Percentiles rank a stretch among this genome's conserved stretches.
These are phyloP conservation scores for Alternaria novae-zelandiae DNA, from an alignment of 2,329 filamentous ascomycete genomes.

Conservation along the genomic window DNA sequence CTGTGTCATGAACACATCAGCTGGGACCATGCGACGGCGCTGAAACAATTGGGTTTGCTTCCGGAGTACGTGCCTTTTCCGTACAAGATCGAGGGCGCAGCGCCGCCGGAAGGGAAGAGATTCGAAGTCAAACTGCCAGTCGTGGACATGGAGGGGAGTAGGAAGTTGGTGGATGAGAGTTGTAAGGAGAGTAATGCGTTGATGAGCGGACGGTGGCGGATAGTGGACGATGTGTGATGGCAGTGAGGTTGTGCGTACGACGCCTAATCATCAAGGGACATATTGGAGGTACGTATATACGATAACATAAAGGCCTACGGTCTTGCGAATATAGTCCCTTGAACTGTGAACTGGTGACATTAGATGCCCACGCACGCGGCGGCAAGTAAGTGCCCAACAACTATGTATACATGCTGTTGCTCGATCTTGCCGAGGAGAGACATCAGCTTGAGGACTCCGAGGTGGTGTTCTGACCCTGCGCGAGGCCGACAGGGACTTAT, in stretches of 20 bases:
- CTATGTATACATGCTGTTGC: too few relatives aligned
- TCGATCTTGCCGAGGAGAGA: too few relatives aligned
- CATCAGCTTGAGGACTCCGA: too few relatives aligned
- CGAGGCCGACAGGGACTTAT: too few relatives aligned
- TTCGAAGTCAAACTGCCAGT: conserved; percentile 69
- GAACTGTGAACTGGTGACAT: too few relatives aligned
- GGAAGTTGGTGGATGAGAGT: conserved; percentile 60
- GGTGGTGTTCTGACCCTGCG: too few relatives aligned
- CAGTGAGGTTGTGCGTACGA: not conserved
- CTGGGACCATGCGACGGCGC: conserved; percentile 71
- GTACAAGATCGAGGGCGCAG: conserved; percentile 34
- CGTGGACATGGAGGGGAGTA: conserved; percentile 61
- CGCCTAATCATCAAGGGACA: rapidly evolving
- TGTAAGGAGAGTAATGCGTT: conserved; percentile 62
- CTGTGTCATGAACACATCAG: conserved; percentile 74
- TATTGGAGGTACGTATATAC: not conserved
- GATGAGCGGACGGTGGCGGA: conserved; percentile 50
- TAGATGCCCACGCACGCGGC: too few relatives aligned
- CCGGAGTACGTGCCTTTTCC: conserved; percentile 71
- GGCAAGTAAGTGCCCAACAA: too few relatives aligned
- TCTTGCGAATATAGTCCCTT: not conserved
- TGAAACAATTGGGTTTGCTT: conserved; percentile 67
- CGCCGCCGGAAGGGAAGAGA: conserved; percentile 48
- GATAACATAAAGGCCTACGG: rapidly evolving
- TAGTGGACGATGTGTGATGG: conserved; percentile 33